Evolutionary conservation across 106 monocot genomes (phyloP), one percentile per base, ranked within the genome.

Genomic region (Amphibolis antarctica): DNA sequence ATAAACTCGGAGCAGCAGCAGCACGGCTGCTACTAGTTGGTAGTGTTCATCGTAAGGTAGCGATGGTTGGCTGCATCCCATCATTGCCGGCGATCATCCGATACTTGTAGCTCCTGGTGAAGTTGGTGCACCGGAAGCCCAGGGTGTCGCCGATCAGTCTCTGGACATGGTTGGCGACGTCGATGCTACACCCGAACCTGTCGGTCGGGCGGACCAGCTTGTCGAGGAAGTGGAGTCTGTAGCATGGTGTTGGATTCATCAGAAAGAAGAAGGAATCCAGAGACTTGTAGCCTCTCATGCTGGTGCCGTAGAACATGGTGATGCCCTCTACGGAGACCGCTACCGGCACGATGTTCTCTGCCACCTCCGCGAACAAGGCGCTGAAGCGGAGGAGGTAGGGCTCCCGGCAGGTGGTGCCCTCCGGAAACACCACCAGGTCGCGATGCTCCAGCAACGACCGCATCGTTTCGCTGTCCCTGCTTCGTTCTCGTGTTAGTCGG

Each of bases 391-490:
- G 71, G 0, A 85, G 72, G 24, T 72, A 85, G 0, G 81, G 85
- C 57, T 85, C 85, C 24, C 85, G 47, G 65, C 85, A 85, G 0
- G 85, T 85, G 42, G 82, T 82, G 12, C 82, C 82, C 51, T 82
- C 82, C 1, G 78, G 78, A 59, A 74, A 82, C 17, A 82, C 82
- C 47, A 82, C 77, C 22, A 82, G 44, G 15, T 78, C 77, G 9
- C 77, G 63, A 10, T 17, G 20, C 10, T 25, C 14, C 1, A 71
- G 74, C 30, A 74, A 19, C 28, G 27, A 24, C 5, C 44, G 53
- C 70, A 70, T 84, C 11, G 28, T 66, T 9, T 52, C 74, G 5
- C 62, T 73, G 43, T 81, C 80, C 28, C 25, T 21, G 17, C 4
- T 0, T 12, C 73, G 68, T 48, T 84, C 83, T 0, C 83, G 48